phyloP scores from a whole-genome alignment of 805 yeast genomes.

The Kodamaea fukazawae region DNA sequence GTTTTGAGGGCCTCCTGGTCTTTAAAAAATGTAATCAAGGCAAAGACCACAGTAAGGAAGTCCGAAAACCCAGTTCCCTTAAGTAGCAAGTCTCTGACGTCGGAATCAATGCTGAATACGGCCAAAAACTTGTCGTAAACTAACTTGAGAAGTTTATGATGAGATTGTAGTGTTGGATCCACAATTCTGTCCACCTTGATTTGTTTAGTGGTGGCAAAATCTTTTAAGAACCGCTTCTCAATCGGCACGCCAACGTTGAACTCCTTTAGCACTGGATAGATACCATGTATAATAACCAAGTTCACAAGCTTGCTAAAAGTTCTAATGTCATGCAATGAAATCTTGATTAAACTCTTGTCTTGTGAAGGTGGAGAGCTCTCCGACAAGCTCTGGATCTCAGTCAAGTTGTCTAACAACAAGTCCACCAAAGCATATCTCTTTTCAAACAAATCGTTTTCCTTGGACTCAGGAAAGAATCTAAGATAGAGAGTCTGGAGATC shows the following conservation, averaged over 20 bases:
- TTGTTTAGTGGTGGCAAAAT: constrained; percentile 31
- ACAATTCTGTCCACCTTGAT: constrained; percentile 16
- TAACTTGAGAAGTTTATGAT: constrained; percentile 22
- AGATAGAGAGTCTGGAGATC: constrained; percentile 16
- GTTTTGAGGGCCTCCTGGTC: constrained; percentile 12
- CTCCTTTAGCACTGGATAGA: constrained; percentile 58
- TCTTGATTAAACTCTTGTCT: constrained; percentile 46
- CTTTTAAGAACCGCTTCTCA: constrained; percentile 54
- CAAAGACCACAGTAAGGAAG: constrained; percentile 47
- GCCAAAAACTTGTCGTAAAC: constrained; percentile 27
- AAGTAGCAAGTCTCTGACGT: constrained; percentile 50
- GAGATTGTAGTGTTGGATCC: constrained; percentile 3
- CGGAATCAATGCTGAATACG: constrained; percentile 43
- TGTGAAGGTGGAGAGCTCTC: constrained; percentile 10
- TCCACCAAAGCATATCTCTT: constrained; percentile 24
- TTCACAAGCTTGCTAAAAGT: constrained; percentile 64
- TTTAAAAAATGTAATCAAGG: constrained; percentile 33
- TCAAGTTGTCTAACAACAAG: constrained; percentile 35
- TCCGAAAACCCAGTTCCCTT: constrained; percentile 71
- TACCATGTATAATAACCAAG: constrained; percentile 64
- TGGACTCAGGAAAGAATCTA: constrained; percentile 5
- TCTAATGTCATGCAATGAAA: constrained; percentile 84
- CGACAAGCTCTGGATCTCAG: constrained; percentile 39
- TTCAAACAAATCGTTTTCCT: background rate
- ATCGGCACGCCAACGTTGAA: constrained; percentile 62